Percentiles rank a stretch among this genome's conserved stretches.
Conservation (phyloP, 2,329 filamentous ascomycete genomes). For the Alternaria gaisen region DNA sequence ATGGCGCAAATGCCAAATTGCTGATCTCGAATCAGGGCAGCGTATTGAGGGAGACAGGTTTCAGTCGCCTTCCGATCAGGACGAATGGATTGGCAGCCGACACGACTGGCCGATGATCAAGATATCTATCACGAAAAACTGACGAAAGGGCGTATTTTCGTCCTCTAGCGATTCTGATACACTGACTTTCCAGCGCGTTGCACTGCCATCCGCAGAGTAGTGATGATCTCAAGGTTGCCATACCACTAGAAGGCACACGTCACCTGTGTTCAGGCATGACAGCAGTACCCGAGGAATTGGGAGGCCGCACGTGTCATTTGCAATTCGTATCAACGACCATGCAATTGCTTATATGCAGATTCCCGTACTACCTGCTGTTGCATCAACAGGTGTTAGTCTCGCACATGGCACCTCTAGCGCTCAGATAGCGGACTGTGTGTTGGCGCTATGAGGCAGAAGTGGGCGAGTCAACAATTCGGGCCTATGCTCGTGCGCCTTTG, state of each 20-base stretch:
- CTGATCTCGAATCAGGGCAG: not conserved
- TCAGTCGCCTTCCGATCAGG: not conserved
- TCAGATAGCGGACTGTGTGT: not conserved
- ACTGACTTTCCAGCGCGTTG: too few relatives aligned
- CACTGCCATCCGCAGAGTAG: too few relatives aligned
- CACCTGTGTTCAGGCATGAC: not conserved
- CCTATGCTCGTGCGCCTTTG: too few relatives aligned
- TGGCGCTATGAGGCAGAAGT: not conserved
- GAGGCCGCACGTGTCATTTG: not conserved
- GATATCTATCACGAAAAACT: not conserved
- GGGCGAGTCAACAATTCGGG: too few relatives aligned
- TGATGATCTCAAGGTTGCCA: not conserved
- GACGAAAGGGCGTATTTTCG: not conserved
- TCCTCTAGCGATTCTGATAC: too few relatives aligned
- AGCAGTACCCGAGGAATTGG: not conserved
- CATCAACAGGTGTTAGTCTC: rapidly evolving
- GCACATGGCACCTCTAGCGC: not conserved
- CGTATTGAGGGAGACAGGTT: not conserved
- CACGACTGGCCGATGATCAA: too few relatives aligned
- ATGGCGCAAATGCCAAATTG: not conserved
- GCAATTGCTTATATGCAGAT: too few relatives aligned
- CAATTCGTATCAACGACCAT: too few relatives aligned
- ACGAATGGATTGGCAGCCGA: too few relatives aligned
- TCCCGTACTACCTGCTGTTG: not conserved
- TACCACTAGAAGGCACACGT: not conserved